Evolutionary conservation across 495 filamentous ascomycete genomes (phyloP).

Genomic region (Cryomyces minteri): DNA sequence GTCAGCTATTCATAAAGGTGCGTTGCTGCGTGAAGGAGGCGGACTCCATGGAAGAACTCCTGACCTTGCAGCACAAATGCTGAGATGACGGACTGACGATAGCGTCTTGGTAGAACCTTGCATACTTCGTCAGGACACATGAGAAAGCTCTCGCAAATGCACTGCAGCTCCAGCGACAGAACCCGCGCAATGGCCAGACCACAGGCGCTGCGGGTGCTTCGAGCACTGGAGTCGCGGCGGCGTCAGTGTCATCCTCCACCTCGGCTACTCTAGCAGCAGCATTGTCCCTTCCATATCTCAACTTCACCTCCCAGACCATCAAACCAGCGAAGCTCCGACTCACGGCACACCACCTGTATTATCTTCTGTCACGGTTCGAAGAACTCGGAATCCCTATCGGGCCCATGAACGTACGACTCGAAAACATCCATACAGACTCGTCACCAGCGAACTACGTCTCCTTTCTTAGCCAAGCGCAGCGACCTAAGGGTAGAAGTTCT

Average conservation of each 20-base stretch:
- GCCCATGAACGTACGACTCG: slow-evolving; percentile 86
- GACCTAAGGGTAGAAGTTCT: slow-evolving; percentile 52
- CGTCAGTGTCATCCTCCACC: slow-evolving; percentile 38
- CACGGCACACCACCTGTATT: slow-evolving; percentile 96
- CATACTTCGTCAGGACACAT: slow-evolving; percentile 88
- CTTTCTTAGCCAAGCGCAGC: slow-evolving; percentile 65
- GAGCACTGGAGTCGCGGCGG: slow-evolving; percentile 7
- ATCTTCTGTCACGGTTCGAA: slow-evolving; percentile 84
- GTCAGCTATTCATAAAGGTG: slow-evolving; percentile 16
- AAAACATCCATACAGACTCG: slow-evolving; percentile 79
- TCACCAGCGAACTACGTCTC: slow-evolving; percentile 89
- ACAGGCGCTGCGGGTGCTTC: slow-evolving; percentile 7
- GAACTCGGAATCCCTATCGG: slow-evolving; percentile 78
- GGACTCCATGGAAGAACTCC: neutral
- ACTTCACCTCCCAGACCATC: slow-evolving; percentile 62
- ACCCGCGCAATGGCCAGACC: slow-evolving; percentile 35
- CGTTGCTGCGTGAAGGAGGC: neutral
- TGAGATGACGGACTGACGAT: slow-evolving; percentile 3
- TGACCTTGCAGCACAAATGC: neutral
- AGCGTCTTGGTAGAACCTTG: slow-evolving; percentile 48
- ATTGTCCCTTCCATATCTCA: slow-evolving; percentile 67
- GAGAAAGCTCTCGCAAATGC: slow-evolving; percentile 96
- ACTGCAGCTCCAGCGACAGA: slow-evolving; percentile 61
- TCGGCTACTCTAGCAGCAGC: slow-evolving; percentile 60
- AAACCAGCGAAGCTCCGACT: slow-evolving; percentile 84